Conservation (phyloP, 2,329 filamentous ascomycete genomes). For the Aspergillus fischeri region DNA sequence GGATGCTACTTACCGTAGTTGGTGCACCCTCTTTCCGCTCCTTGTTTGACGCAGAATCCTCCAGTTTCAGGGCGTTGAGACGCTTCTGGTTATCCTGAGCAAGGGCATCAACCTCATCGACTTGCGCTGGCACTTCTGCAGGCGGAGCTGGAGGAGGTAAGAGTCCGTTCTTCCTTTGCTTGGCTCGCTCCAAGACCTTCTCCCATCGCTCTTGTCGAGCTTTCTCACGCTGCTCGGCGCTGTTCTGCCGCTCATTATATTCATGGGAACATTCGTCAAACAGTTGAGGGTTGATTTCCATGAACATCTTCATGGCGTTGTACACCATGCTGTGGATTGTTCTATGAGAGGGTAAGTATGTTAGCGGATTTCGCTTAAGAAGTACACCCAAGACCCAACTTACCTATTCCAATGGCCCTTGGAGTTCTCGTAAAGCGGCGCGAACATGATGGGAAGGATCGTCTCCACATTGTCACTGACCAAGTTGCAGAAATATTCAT, state of each 20-base stretch:
- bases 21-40: conserved; percentile 46
- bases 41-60: conserved; percentile 53
- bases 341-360: conserved; percentile 45
- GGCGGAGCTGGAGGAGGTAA: conserved; percentile 36
- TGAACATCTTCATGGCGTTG: conserved; percentile 99
- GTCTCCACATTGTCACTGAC: conserved; percentile 99
- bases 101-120: conserved; percentile 72
- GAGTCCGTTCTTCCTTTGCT: conserved; percentile 57
- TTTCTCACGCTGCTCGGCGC: conserved; percentile 76
- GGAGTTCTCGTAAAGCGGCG: conserved; percentile 95
- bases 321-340: conserved; percentile 99
- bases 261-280: conserved; percentile 99
- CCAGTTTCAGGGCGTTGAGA: conserved; percentile 84
- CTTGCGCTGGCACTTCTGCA: conserved; percentile 42
- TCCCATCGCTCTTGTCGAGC: conserved; percentile 86
- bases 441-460: conserved; percentile 98
- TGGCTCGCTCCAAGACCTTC: conserved; percentile 73
- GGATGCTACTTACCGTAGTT: conserved; percentile 43
- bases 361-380: conserved; percentile 22
- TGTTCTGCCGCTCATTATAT: conserved; percentile 95
- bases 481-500: conserved; percentile 98
- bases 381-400: conserved; percentile 22
- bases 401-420: conserved; percentile 99
- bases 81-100: conserved; percentile 82
- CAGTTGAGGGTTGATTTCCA: conserved; percentile 98